These are phyloP conservation scores for Rhodotorula sp. DNA, from an alignment of 1,284 basidiomycete species.

Conservation along the genomic window DNA sequence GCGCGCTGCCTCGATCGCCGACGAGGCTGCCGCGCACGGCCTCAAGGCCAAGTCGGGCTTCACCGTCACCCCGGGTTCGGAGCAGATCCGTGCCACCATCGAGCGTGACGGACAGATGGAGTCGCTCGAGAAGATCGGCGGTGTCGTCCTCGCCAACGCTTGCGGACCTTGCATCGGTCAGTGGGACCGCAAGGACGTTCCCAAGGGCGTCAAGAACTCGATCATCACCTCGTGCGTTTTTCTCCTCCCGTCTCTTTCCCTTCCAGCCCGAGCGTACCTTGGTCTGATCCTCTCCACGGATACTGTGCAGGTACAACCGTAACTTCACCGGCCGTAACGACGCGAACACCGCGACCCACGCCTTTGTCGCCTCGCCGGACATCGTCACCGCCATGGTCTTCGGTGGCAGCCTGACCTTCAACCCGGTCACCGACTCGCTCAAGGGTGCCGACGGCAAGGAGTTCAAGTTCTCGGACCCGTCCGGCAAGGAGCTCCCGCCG, in stretches of 20 bases:
- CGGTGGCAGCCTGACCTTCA: constrained; percentile 91
- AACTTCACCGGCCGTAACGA: constrained; percentile 99
- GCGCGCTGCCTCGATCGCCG: constrained; percentile 89
- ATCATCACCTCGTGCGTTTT: constrained; percentile 47
- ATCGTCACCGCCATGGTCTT: constrained; percentile 97
- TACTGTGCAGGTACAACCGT: constrained; percentile 75
- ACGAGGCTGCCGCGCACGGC: constrained; percentile 82
- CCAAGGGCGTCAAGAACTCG: constrained; percentile 95
- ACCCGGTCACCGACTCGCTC: constrained; percentile 90
- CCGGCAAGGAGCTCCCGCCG: constrained; percentile 88
- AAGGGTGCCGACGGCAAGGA: constrained; percentile 88
- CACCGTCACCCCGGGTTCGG: constrained; percentile 96
- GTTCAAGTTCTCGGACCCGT: constrained; percentile 93
- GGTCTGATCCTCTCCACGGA: not conserved
- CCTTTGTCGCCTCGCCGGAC: constrained; percentile 97
- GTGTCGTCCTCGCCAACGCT: constrained; percentile 93
- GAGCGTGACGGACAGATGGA: constrained; percentile 91
- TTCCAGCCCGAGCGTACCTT: not conserved
- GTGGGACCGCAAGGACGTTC: constrained; percentile 95
- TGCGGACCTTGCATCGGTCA: constrained; percentile 99
- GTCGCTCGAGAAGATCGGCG: constrained; percentile 81
- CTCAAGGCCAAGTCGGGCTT: constrained; percentile 88
- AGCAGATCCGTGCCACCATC: constrained; percentile 97
- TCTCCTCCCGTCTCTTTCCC: not conserved
- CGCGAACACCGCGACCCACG: constrained; percentile 98